A percentile compares a stretch with the other conserved stretches of the same genome.
Evolutionary conservation across 192 early-diverging fungal genomes (phyloP).

Genomic region (Gorgonomyces haynaldii): DNA sequence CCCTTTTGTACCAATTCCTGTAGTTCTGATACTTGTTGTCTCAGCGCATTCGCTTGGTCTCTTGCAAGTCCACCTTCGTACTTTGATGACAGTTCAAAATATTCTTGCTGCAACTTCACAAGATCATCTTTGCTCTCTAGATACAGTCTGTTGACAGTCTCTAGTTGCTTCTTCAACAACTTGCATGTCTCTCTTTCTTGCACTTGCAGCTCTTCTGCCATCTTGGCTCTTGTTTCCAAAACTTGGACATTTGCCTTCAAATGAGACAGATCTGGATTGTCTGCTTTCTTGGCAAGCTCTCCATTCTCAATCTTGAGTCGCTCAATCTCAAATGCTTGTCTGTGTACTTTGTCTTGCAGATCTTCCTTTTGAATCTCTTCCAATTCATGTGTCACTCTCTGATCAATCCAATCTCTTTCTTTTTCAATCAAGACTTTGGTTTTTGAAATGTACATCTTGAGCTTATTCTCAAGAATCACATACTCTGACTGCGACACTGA

Average conservation of each 20-base stretch:
- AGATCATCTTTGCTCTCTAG: constrained; percentile 26
- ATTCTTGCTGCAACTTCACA: constrained; percentile 17
- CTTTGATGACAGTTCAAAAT: constrained; percentile 16
- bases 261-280: too few relatives aligned
- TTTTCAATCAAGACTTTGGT: constrained; percentile 22
- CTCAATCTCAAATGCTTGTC: constrained; percentile 6
- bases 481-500: constrained; percentile 26
- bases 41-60: constrained; percentile 10
- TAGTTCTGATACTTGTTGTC: constrained; percentile 12
- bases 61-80: constrained; percentile 20
- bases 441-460: constrained; percentile 23
- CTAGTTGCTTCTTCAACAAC: constrained; percentile 14
- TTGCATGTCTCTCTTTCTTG: background rate
- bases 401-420: constrained; percentile 24
- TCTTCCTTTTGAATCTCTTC: background rate
- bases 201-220: constrained; percentile 26
- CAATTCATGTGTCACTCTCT: constrained; percentile 5
- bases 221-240: constrained; percentile 20
- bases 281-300: constrained; percentile 1
- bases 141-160: constrained; percentile 22
- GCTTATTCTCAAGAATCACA: constrained; percentile 12
- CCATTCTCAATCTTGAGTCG: background rate
- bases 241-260: constrained; percentile 27
- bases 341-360: constrained; percentile 6
- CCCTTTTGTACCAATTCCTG: constrained; percentile 11